Evolutionary conservation across 345 rosid species (phyloP).

Genomic region (Turritis glabra): DNA sequence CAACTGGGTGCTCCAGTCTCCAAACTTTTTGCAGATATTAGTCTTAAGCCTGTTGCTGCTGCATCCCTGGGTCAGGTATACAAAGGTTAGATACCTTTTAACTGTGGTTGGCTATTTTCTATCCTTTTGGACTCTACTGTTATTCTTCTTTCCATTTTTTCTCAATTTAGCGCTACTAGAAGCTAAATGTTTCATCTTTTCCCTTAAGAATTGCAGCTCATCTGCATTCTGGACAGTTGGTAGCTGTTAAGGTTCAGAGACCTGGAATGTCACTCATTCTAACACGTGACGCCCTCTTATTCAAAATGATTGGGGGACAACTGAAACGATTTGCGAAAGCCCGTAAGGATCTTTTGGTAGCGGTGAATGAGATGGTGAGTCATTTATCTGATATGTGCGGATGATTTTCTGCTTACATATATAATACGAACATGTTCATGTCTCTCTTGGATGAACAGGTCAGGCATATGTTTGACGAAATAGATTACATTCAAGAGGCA

Average conservation of each 20-base stretch:
- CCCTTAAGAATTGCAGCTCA: constrained; percentile 84
- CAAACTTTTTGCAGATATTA: constrained; percentile 78
- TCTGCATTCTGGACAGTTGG: constrained; percentile 93
- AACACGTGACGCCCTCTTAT: constrained; percentile 94
- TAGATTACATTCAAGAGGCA: constrained; percentile 83
- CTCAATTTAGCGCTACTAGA: constrained; percentile 15
- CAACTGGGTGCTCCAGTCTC: constrained; percentile 73
- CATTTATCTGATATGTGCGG: constrained; percentile 10
- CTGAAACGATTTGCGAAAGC: constrained; percentile 91
- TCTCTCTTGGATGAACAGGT: constrained; percentile 77
- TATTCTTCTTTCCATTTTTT: not conserved
- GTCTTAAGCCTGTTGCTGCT: constrained; percentile 87
- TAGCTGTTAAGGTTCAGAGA: constrained; percentile 97
- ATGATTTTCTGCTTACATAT: constrained; percentile 28
- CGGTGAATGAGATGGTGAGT: constrained; percentile 93
- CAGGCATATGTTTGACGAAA: constrained; percentile 98
- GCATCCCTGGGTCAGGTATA: constrained; percentile 98
- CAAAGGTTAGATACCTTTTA: constrained; percentile 66
- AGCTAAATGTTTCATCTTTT: constrained; percentile 36
- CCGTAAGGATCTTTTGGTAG: constrained; percentile 80
- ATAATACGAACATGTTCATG: constrained; percentile 44
- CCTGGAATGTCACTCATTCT: constrained; percentile 79
- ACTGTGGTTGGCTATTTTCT: constrained; percentile 6
- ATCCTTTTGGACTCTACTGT: constrained; percentile 11
- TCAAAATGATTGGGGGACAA: constrained; percentile 94